Evolutionary conservation across 371 early-diverging fungal genomes (phyloP).

Genomic region (Circinella minor): DNA sequence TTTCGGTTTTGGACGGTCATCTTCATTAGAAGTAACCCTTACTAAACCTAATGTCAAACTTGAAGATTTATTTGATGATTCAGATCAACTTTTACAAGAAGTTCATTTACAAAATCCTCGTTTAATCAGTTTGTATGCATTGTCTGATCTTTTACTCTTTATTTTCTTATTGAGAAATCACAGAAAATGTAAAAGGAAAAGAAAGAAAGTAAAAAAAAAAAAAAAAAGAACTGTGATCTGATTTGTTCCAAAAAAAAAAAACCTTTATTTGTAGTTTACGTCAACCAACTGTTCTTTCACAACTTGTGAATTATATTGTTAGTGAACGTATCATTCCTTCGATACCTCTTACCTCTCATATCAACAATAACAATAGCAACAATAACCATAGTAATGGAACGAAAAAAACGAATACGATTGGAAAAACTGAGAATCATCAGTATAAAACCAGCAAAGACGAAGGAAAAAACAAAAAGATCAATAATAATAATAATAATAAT

Average conservation of each 20-base stretch:
- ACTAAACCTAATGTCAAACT: slow-evolving; percentile 24
- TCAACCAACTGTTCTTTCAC: slow-evolving; percentile 26
- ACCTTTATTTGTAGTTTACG: slow-evolving; percentile 10
- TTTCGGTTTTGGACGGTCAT: slow-evolving; percentile 20
- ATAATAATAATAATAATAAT: neutral
- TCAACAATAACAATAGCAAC: slow-evolving; percentile 3
- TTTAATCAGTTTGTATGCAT: slow-evolving; percentile 26
- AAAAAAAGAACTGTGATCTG: neutral
- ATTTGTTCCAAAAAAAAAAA: neutral
- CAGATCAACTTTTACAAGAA: slow-evolving; percentile 27
- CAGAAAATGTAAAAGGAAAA: no score
- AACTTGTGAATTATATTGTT: slow-evolving; percentile 26
- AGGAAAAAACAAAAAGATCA: neutral
- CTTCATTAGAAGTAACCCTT: slow-evolving; percentile 16
- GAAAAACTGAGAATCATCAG: no score
- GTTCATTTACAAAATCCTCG: slow-evolving; percentile 27
- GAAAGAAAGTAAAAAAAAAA: neutral
- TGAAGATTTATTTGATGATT: slow-evolving; percentile 20
- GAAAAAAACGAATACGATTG: neutral
- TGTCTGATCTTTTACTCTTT: neutral
- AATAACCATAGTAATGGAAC: neutral
- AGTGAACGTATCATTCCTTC: slow-evolving; percentile 1
- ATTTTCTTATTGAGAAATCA: no score
- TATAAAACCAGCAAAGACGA: neutral
- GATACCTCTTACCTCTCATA: neutral